Evolutionary conservation across 1,284 basidiomycete genomes (phyloP).

Genomic region (Rugosomyces carneus): DNA sequence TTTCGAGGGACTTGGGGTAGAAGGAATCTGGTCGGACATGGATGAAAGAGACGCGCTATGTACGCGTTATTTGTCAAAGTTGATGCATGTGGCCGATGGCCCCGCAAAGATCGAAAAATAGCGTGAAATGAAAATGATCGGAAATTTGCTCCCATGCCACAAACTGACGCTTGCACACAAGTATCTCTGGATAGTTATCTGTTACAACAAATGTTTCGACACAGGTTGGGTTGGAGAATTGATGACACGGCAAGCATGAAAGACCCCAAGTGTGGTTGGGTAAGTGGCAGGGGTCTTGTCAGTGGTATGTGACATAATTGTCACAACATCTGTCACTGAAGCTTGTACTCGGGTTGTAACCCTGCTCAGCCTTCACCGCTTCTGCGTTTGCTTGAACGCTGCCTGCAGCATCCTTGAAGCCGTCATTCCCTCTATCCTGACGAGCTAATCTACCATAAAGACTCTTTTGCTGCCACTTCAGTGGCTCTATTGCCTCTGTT

Average conservation of each 20-base stretch:
- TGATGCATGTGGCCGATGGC: not conserved
- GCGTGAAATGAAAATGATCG: too few relatives aligned
- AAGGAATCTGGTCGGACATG: constrained; percentile 32
- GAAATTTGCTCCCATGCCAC: too few relatives aligned
- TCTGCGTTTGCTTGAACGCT: constrained; percentile 10
- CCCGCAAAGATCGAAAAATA: not conserved
- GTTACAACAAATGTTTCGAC: too few relatives aligned
- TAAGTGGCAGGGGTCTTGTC: constrained; percentile 6
- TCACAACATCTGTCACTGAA: constrained; percentile 8
- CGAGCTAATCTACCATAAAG: constrained; percentile 18
- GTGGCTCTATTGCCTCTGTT: constrained; percentile 32
- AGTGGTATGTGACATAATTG: constrained; percentile 3
- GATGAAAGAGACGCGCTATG: constrained; percentile 14
- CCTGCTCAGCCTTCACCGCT: not conserved
- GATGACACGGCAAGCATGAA: too few relatives aligned
- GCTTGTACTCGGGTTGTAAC: constrained; percentile 5
- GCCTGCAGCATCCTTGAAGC: constrained; percentile 9
- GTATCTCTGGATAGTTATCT: too few relatives aligned
- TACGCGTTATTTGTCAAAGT: constrained; percentile 17
- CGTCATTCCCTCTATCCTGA: constrained; percentile 10
- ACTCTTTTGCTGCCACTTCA: constrained; percentile 25
- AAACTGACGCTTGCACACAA: too few relatives aligned
- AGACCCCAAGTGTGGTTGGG: too few relatives aligned
- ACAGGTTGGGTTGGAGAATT: too few relatives aligned
- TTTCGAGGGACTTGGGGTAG: constrained; percentile 46